Base-by-base conservation (phyloP, 805 yeast species). In the Deakozyma indianensis region DNA sequence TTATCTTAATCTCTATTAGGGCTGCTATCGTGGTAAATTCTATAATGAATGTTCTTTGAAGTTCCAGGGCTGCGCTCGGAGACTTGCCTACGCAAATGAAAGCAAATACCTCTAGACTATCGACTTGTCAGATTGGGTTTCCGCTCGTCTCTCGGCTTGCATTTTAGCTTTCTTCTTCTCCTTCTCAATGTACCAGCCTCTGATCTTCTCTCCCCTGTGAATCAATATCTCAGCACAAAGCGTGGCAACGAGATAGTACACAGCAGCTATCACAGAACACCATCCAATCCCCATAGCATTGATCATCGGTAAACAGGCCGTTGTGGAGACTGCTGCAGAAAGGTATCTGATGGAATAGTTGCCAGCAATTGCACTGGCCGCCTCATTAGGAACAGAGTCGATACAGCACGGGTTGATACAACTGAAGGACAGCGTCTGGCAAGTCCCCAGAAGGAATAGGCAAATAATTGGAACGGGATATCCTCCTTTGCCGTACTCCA, bases 331-430 rank as follows among this genome's bases (percentile, higher is more conserved):
- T 1, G 75, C 77, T 14, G 74, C 75, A 3, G 75, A 72, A 1
- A 72, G 47, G 51, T 68, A 74, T 43, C 82, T 58, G 1, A 69
- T 56, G 43, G 71, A 66, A 47, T 76, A 76, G 51, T 74, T 75
- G 5, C 75, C 68, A 0, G 73, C 77, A 38, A 76, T 70, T 1
- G 76, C 79, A 53, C 71, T 80, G 20, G 79, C 77, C 27, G 65
- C 67, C 41, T 75, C 54, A 25, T 70, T 65, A 1, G 79, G 78
- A 69, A 74, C 64, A 3, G 74, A 68, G 51, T 76, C 82, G 22
- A 75, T 74, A 58, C 79, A 74, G 53, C 76, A 76, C 2, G 80
- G 69, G 51, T 76, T 76, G 35, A 72, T 53, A 16, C 73, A 66
- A 1, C 80, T 78, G 52, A 73, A 76, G 7, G 67, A 56, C 22